These are phyloP conservation scores for Trametopsis cervina DNA, from an alignment of 768 basidiomycete species.

Conservation along the genomic window DNA sequence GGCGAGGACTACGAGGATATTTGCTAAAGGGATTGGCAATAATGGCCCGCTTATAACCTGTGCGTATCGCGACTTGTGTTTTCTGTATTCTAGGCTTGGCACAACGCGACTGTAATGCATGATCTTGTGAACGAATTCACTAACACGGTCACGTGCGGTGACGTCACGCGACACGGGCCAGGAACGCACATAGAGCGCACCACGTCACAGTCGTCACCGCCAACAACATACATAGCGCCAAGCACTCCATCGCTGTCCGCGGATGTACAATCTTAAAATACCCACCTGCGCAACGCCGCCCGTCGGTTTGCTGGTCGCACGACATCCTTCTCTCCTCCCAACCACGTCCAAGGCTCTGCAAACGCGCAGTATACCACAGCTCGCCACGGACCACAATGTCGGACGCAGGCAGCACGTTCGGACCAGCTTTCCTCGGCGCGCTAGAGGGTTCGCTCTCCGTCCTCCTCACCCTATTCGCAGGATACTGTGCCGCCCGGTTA, in stretches of 20 bases:
- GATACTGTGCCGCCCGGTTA: conserved; percentile 18
- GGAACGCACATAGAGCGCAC: too few species aligned
- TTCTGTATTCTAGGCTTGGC: background rate
- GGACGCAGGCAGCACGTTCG: conserved; percentile 7
- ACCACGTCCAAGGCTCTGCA: background rate
- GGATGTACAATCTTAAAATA: background rate
- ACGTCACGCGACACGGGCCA: conserved; percentile 4
- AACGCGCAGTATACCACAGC: background rate
- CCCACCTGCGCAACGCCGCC: background rate
- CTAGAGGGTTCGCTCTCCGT: conserved; percentile 24
- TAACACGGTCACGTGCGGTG: conserved; percentile 1
- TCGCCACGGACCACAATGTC: conserved; percentile 5
- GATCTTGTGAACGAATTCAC: too few species aligned
- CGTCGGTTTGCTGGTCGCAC: background rate
- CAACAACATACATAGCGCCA: background rate
- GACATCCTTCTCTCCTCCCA: background rate
- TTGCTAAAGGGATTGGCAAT: conserved; percentile 25
- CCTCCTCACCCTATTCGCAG: conserved; percentile 23
- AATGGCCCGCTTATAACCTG: background rate
- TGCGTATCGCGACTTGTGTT: background rate
- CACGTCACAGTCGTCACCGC: background rate
- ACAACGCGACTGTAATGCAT: background rate
- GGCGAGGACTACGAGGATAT: conserved; percentile 77
- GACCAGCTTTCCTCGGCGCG: conserved; percentile 21
- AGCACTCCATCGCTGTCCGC: background rate